A percentile compares a stretch with the other conserved stretches of the same genome.
Evolutionary conservation across 2,329 filamentous ascomycete species (phyloP).

Genomic region (Exophiala xenobiotica): DNA sequence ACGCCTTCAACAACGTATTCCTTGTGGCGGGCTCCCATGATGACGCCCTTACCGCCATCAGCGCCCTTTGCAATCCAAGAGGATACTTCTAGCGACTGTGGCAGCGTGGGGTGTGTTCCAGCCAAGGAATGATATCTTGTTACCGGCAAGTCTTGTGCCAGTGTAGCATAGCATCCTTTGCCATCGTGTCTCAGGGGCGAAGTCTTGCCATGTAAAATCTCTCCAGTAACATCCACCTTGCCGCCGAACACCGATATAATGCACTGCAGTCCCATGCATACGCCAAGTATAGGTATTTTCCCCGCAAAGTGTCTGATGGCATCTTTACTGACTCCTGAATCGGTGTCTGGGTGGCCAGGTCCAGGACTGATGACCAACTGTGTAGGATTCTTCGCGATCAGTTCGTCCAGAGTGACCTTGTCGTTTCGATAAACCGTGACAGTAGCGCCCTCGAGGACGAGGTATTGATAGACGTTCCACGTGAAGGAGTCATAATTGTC

Average conservation of each 20-base stretch:
- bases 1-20: conserved; percentile 89
- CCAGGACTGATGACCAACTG: conserved; percentile 94
- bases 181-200: conserved; percentile 84
- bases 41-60: conserved; percentile 77
- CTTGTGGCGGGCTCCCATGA: conserved; percentile 96
- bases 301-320: conserved; percentile 88
- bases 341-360: conserved; percentile 85
- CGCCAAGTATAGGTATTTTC: conserved; percentile 93
- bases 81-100: conserved; percentile 80
- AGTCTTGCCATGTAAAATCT: conserved; percentile 97
- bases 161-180: conserved; percentile 85
- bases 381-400: conserved; percentile 80
- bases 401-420: conserved; percentile 78
- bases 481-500: conserved; percentile 99
- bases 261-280: conserved; percentile 99
- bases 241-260: conserved; percentile 94
- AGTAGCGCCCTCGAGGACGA: conserved; percentile 89
- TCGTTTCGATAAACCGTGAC: conserved; percentile 93
- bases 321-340: conserved; percentile 90
- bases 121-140: conserved; percentile 96
- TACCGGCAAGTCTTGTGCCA: conserved; percentile 78
- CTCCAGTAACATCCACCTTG: conserved; percentile 85
- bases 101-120: conserved; percentile 83
- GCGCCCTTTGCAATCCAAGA: conserved; percentile 79
- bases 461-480: conserved; percentile 98